phyloP scores from a whole-genome alignment of 345 rosid species.

The Crucihimalaya himalaica region DNA sequence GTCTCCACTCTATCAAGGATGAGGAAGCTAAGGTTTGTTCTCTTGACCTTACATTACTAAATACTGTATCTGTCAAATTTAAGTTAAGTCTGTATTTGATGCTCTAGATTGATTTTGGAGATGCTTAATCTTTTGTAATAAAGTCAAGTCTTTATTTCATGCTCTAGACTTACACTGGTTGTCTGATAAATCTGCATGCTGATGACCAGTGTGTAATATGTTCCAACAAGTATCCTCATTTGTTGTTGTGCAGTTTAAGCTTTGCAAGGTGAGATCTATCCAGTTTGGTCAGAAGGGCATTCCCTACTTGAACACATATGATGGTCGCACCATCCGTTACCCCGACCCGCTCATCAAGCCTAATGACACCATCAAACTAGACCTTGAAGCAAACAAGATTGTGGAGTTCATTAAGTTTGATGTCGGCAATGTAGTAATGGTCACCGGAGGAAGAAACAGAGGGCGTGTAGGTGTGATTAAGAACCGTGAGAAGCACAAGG shows the following conservation, averaged over 20 bases:
- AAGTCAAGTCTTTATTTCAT: neutral
- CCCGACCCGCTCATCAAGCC: constrained; percentile 62
- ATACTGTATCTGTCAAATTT: neutral
- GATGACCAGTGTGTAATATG: neutral
- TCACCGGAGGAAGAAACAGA: constrained; percentile 46
- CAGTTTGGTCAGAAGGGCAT: constrained; percentile 75
- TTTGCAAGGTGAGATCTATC: constrained; percentile 67
- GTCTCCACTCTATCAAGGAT: constrained; percentile 32
- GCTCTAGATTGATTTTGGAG: neutral
- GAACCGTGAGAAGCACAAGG: constrained; percentile 38
- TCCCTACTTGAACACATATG: constrained; percentile 67
- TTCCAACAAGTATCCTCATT: constrained; percentile 25
- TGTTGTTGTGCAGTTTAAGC: constrained; percentile 74
- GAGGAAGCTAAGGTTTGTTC: constrained; percentile 63
- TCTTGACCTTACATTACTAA: constrained; percentile 39
- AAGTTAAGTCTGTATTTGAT: neutral
- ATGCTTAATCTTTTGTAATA: neutral
- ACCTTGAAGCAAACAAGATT: constrained; percentile 65
- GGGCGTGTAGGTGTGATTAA: constrained; percentile 37
- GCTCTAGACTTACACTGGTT: neutral
- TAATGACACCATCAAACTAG: constrained; percentile 74
- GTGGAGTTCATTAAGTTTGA: constrained; percentile 72
- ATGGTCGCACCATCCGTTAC: constrained; percentile 37
- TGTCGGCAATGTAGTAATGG: constrained; percentile 84
- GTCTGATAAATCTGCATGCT: neutral